Base-by-base conservation (phyloP, 495 filamentous ascomycete species). In the Sporormia fimetaria region DNA sequence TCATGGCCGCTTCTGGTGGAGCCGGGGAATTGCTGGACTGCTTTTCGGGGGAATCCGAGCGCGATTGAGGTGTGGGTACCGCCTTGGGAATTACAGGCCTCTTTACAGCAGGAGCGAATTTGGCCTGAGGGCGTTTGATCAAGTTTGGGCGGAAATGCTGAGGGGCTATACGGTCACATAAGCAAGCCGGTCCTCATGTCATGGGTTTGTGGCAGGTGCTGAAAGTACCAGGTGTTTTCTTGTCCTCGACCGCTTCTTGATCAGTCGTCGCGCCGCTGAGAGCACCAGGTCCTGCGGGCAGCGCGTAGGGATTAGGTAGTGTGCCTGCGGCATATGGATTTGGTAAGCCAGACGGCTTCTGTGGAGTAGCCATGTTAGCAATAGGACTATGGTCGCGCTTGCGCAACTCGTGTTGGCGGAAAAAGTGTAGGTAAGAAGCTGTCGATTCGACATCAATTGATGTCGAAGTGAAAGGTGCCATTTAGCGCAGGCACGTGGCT, bases 301-400 rank as follows among this genome's bases (percentile, higher is more conserved):
- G 12, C 4, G 27, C 14, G 16, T 35, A 23, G 8, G n/a, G n/a
- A n/a, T n/a, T n/a, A n/a, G n/a, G n/a, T n/a, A n/a, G n/a, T n/a
- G n/a, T n/a, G n/a, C n/a, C n/a, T n/a, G n/a, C n/a, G n/a, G 35
- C 35, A 25, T 38, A 38, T 9, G 35, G 35, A 14, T 38, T 38
- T 7, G 22, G 35, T 11, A 25, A 16, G 6, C 7, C n/a, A n/a
- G n/a, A n/a, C n/a, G n/a, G n/a, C n/a, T n/a, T n/a, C n/a, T n/a
- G n/a, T n/a, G n/a, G n/a, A n/a, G n/a, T n/a, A n/a, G n/a, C n/a
- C n/a, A n/a, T n/a, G n/a, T n/a, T n/a, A n/a, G n/a, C n/a, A n/a
- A n/a, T n/a, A n/a, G n/a, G n/a, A n/a, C n/a, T n/a, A n/a, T n/a
- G n/a, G n/a, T n/a, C n/a, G n/a, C n/a, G n/a, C n/a, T n/a, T n/a